Percentiles rank a stretch among this genome's conserved stretches.
Evolutionary conservation across 192 early-diverging fungal genomes (phyloP).

Genomic region (Gonapodya sp.): DNA sequence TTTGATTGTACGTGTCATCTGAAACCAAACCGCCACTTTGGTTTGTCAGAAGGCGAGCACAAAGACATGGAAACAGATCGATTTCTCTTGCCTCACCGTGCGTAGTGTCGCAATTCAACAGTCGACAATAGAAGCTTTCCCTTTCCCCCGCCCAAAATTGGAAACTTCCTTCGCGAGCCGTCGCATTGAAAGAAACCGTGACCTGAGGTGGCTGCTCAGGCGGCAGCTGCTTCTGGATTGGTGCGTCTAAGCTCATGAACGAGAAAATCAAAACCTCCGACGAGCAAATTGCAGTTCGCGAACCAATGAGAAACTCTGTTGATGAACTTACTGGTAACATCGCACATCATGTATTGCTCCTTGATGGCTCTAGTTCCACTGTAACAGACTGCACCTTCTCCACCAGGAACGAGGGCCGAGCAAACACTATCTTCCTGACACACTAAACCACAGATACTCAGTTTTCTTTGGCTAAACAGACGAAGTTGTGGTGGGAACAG

Average conservation of each 20-base stretch:
- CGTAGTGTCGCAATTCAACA: constrained; percentile 61
- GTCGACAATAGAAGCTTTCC: constrained; percentile 85
- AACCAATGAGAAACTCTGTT: no score
- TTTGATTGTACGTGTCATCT: constrained; percentile 35
- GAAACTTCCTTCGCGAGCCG: constrained; percentile 50
- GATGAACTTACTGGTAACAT: constrained; percentile 33
- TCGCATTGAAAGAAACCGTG: constrained; percentile 59
- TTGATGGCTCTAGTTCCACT: constrained; percentile 22
- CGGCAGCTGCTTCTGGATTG: constrained; percentile 23
- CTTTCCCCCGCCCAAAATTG: constrained; percentile 80
- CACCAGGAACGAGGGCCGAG: constrained; percentile 14
- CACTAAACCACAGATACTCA: constrained; percentile 14
- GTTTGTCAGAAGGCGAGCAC: no score
- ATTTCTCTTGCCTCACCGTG: constrained; percentile 48
- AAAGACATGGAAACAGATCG: no score
- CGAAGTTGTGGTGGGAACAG: neutral
- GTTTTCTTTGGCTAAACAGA: neutral
- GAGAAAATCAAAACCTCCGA: no score
- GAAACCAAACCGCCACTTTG: constrained; percentile 14
- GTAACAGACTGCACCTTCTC: constrained; percentile 22
- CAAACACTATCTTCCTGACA: constrained; percentile 27
- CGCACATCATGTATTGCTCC: constrained; percentile 25
- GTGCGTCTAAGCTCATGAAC: constrained; percentile 23
- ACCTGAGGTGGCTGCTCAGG: constrained; percentile 65
- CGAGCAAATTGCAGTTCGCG: no score